These are phyloP conservation scores for Cryptosporidium meleagridis DNA, from an alignment of 169 alveolate species.

Conservation along the genomic window DNA sequence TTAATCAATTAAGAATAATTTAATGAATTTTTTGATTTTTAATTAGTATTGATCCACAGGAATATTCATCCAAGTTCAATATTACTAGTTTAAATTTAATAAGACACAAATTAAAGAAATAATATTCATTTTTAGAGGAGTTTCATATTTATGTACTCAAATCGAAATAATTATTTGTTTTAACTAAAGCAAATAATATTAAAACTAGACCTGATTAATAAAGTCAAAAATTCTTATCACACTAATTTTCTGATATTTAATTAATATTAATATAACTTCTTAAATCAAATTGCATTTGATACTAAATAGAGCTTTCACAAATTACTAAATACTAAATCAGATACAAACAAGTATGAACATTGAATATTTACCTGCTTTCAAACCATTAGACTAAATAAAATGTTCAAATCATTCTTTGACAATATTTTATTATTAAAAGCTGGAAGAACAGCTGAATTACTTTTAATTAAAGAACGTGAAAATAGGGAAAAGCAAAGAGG, in stretches of 20 bases:
- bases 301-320: neutral
- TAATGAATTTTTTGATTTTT: no score
- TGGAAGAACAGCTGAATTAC: slow-evolving; percentile 16
- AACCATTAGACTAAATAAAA: neutral
- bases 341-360: neutral
- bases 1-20: no score
- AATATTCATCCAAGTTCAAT: no score
- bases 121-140: neutral
- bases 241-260: neutral
- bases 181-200: no score
- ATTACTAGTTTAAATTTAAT: no score
- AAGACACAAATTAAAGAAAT: neutral
- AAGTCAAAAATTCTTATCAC: no score
- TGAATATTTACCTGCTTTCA: neutral
- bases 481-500: slow-evolving; percentile 12
- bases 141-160: neutral
- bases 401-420: slow-evolving; percentile 28
- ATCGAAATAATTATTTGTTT: no score
- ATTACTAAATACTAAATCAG: neutral
- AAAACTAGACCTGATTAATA: neutral
- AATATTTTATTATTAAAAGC: slow-evolving; percentile 30
- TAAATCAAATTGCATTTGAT: no score
- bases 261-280: no score
- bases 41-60: no score
- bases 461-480: slow-evolving; percentile 8